These are phyloP conservation scores for Wickerhamiella brachini DNA, from an alignment of 805 yeast species.

Conservation along the genomic window DNA sequence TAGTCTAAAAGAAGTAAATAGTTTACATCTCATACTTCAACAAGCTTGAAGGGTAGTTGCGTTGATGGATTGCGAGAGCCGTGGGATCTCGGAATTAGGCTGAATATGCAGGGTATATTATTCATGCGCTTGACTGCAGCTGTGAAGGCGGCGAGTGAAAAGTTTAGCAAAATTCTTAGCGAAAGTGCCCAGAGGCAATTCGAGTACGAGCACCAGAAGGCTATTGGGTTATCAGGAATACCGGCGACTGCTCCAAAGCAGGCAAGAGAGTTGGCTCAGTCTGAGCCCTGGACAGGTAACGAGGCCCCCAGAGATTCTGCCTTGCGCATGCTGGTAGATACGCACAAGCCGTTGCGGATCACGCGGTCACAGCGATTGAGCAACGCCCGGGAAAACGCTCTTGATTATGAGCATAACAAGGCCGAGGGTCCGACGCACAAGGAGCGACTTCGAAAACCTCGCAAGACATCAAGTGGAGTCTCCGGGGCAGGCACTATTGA, in stretches of 20 bases:
- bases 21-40: no score
- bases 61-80: no score
- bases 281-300: constrained; percentile 46
- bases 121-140: not conserved
- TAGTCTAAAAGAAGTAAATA: no score
- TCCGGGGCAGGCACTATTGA: constrained; percentile 28
- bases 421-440: constrained; percentile 18
- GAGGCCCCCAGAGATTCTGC: constrained; percentile 36
- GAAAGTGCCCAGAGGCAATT: constrained; percentile 16
- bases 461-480: constrained; percentile 7
- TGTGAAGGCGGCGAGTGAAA: not conserved
- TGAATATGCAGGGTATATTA: not conserved
- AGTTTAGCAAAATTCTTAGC: not conserved
- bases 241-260: constrained; percentile 34
- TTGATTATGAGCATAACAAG: constrained; percentile 46
- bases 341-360: constrained; percentile 28
- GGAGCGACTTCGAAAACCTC: constrained; percentile 9
- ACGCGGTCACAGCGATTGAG: constrained; percentile 31
- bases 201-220: constrained; percentile 28
- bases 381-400: constrained; percentile 48
- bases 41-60: no score
- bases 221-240: constrained; percentile 30
- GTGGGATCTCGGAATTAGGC: not conserved
- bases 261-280: constrained; percentile 34
- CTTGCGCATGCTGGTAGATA: constrained; percentile 43